These are phyloP conservation scores for Graphium sp. DNA, from an alignment of 2,329 filamentous ascomycete genomes.

Conservation along the genomic window DNA sequence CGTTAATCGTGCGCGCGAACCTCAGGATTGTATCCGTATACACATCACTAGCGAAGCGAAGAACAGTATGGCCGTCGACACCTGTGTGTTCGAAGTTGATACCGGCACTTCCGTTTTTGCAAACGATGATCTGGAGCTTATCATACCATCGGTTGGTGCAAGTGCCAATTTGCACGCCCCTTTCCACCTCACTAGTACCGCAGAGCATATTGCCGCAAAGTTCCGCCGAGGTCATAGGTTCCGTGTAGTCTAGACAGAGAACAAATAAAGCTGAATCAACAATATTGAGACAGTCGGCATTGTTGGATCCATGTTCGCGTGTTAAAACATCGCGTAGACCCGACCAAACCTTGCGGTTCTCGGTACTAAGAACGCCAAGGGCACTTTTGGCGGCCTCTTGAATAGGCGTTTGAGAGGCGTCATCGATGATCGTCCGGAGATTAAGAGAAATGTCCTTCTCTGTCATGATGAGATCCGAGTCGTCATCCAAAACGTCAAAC, in stretches of 20 bases:
- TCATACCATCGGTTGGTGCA: slow-evolving; percentile 99
- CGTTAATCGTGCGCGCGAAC: slow-evolving; percentile 90
- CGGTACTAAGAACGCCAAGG: slow-evolving; percentile 82
- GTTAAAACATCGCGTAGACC: slow-evolving; percentile 77
- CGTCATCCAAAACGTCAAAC: slow-evolving; percentile 94
- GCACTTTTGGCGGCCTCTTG: slow-evolving; percentile 93
- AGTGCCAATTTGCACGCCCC: slow-evolving; percentile 88
- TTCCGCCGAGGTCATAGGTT: slow-evolving; percentile 62
- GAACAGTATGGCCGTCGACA: slow-evolving; percentile 90
- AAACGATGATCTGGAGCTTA: slow-evolving; percentile 97
- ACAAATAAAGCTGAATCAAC: slow-evolving; percentile 90
- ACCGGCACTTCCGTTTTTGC: slow-evolving; percentile 93
- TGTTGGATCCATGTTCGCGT: slow-evolving; percentile 75
- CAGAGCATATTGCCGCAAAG: slow-evolving; percentile 99
- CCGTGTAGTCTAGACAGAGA: slow-evolving; percentile 82
- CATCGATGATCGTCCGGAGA: slow-evolving; percentile 78
- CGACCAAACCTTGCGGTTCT: slow-evolving; percentile 94
- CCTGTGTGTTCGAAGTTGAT: slow-evolving; percentile 99
- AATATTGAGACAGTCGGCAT: slow-evolving; percentile 88
- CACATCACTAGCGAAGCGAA: slow-evolving; percentile 88
- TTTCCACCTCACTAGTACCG: slow-evolving; percentile 79
- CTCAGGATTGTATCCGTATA: slow-evolving; percentile 96
- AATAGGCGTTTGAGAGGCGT: slow-evolving; percentile 77
- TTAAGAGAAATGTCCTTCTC: slow-evolving; percentile 89
- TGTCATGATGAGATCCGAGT: slow-evolving; percentile 91